phyloP scores from a whole-genome alignment of 345 rosid genomes.

The Pistacia vera region DNA sequence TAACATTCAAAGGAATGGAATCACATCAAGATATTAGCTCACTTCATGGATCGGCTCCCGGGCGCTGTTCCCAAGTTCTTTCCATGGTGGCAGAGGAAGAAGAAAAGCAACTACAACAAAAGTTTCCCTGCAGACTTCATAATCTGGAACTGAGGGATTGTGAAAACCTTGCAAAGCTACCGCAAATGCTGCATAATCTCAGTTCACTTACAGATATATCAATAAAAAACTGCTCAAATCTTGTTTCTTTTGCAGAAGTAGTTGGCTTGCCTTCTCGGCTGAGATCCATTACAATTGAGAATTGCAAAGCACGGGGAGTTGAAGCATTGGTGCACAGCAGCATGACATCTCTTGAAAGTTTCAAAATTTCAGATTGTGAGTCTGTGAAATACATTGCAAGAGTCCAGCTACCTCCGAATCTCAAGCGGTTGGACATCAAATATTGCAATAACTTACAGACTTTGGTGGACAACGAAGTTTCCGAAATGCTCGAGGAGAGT shows the following conservation, averaged over 20 bases:
- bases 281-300: not conserved
- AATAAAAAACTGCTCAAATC: not conserved
- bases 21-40: constrained; percentile 1
- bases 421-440: not conserved
- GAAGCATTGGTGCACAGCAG: not conserved
- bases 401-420: not conserved
- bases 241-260: not conserved
- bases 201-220: not conserved
- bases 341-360: not conserved
- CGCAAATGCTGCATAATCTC: not conserved
- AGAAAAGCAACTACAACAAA: not conserved
- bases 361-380: not conserved
- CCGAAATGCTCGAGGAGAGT: not conserved
- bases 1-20: not conserved
- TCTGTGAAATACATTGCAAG: not conserved
- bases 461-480: not conserved
- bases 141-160: not conserved
- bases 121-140: not conserved
- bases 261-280: not conserved
- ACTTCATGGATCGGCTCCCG: constrained; percentile 6
- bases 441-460: not conserved
- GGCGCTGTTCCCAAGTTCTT: not conserved
- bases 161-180: not conserved
- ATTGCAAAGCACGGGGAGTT: not conserved
- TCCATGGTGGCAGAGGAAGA: constrained; percentile 9